phyloP scores from a whole-genome alignment of 2,329 filamentous ascomycete genomes.

The Colletotrichum australisinense region DNA sequence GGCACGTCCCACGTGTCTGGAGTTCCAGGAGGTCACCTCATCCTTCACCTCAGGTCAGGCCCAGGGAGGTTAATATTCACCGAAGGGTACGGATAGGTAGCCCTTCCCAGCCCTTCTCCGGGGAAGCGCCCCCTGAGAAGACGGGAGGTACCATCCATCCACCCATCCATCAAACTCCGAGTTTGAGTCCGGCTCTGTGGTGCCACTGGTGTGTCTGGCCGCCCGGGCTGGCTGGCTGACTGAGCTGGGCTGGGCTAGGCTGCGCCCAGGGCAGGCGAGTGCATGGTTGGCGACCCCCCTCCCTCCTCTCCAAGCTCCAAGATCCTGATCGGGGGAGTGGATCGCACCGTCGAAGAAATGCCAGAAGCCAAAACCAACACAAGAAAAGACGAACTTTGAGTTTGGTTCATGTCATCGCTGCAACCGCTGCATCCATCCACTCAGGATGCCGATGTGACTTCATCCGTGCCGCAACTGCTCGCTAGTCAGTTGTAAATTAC shows the following conservation, averaged over 20 bases:
- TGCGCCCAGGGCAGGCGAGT: conserved; percentile 19
- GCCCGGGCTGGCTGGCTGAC: conserved; percentile 10
- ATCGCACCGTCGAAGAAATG: conserved; percentile 34
- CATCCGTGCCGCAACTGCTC: conserved; percentile 31
- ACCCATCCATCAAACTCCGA: conserved; percentile 8
- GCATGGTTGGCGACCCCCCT: conserved; percentile 14
- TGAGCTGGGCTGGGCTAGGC: conserved; percentile 21
- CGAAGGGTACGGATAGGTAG: conserved; percentile 16
- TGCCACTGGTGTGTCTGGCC: conserved; percentile 6
- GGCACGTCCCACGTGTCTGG: conserved; percentile 30
- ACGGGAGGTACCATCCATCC: conserved; percentile 14
- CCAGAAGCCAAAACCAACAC: conserved; percentile 33
- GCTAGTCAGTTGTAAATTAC: conserved; percentile 19
- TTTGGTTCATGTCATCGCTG: conserved; percentile 36
- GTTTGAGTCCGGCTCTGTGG: conserved; percentile 4
- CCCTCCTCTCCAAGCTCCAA: background rate
- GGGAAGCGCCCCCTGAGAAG: conserved; percentile 24
- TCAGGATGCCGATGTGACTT: conserved; percentile 28
- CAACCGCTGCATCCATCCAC: conserved; percentile 27
- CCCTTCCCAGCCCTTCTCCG: conserved; percentile 5
- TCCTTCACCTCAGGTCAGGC: background rate
- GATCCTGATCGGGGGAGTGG: conserved; percentile 34
- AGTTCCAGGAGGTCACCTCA: conserved; percentile 12
- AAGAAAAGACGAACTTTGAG: conserved; percentile 37
- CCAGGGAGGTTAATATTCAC: conserved; percentile 22